Evolutionary conservation across 371 early-diverging fungal species (phyloP), one percentile per base, ranked within the genome.

Genomic region (Parasitella parasitica): DNA sequence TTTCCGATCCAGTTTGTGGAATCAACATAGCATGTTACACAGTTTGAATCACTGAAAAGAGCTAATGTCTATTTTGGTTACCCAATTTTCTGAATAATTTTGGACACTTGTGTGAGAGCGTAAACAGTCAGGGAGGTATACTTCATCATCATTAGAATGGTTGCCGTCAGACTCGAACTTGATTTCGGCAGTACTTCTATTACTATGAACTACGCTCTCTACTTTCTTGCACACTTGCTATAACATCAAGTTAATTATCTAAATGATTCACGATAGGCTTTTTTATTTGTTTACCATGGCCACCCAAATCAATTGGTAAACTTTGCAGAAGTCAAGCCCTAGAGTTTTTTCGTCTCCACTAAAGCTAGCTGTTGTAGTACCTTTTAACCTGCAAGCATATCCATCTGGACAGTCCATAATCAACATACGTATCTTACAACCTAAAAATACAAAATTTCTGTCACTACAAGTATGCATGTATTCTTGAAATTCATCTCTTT

Each of bases 261-360:
- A 32, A 55, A 51, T 59, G 20, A 50, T 27, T 26, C 8, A 51
- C 26, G 32, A 38, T 27, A 59, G 27, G 52, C 20, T 59, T 58
- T 58, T 49, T 51, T n/a, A n/a, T n/a, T n/a, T n/a, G n/a, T n/a
- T n/a, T n/a, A 59, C 59, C 59, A 37, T 59, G 52, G 52, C 52
- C 59, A 20, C 39, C 51, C 39, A 51, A 27, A 59, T 59, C 59
- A 59, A 51, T 22, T 59, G 27, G 39, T 51, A 51, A 38, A 22
- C 59, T 39, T 51, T 50, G 41, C 39, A 41, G 28, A 55, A 55
- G 41, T 55, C 55, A 41, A 15, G 38, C 15, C 51, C 59, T 37
- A 59, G 52, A 27, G 39, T 27, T 59, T 59, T 37, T 26, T 59
- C 59, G 50, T 59, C 37, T 27, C 51, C 59, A 59, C 39, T 50